Conservation (phyloP, 106 monocot genomes). For the Dendrobium chrysotoxum region DNA sequence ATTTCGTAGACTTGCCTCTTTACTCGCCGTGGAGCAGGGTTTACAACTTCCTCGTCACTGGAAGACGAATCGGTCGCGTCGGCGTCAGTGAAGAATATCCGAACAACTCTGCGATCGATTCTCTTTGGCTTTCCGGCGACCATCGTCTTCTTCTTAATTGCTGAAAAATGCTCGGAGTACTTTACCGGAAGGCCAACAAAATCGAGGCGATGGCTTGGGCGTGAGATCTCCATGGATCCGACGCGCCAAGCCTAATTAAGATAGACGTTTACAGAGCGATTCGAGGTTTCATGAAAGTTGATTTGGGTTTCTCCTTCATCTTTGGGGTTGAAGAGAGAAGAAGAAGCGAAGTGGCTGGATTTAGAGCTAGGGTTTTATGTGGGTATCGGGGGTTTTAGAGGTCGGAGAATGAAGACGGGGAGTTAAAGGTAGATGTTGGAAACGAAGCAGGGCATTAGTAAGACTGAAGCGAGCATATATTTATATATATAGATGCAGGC, state of each 20-base stretch:
- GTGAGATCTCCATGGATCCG: constrained; percentile 3
- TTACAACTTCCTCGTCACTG: not conserved
- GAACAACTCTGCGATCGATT: not conserved
- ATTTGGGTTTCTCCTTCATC: not conserved
- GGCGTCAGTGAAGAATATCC: not conserved
- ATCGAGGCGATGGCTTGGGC: not conserved
- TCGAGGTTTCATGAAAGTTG: not conserved
- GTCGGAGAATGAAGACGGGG: too few species aligned
- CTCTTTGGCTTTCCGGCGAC: not conserved
- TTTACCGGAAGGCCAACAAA: not conserved
- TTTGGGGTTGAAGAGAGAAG: too few species aligned
- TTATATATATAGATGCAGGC: too few species aligned
- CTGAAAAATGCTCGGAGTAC: not conserved
- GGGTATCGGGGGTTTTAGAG: too few species aligned
- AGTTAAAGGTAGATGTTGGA: too few species aligned
- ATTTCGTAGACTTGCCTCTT: not conserved
- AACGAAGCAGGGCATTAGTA: too few species aligned
- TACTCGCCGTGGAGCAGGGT: not conserved
- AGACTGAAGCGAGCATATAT: too few species aligned
- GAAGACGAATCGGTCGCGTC: not conserved
- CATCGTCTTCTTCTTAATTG: not conserved
- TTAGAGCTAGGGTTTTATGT: too few species aligned
- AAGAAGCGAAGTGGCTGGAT: too few species aligned
- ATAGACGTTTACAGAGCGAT: not conserved
- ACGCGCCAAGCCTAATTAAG: not conserved